These are phyloP conservation scores for Cicer arietinum DNA, from an alignment of 306 rosid species.

Conservation along the genomic window DNA sequence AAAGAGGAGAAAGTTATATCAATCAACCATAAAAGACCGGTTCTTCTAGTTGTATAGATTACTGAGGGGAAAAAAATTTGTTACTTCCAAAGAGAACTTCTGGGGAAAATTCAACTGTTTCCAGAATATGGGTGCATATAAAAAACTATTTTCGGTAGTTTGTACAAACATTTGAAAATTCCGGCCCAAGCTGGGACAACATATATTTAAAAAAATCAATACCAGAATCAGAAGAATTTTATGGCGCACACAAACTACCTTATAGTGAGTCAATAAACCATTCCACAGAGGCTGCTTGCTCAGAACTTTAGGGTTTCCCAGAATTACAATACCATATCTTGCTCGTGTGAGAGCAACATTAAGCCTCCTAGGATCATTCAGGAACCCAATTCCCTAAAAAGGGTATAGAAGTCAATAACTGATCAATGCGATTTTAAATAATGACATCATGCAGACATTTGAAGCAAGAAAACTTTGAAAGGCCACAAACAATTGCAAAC, in stretches of 20 bases:
- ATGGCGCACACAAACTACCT: slow-evolving; percentile 59
- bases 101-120: background rate
- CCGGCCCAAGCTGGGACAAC: slow-evolving; percentile 8
- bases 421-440: slow-evolving; percentile 18
- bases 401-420: slow-evolving; percentile 37
- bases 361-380: slow-evolving; percentile 97
- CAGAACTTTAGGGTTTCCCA: slow-evolving; percentile 97
- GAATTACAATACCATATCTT: slow-evolving; percentile 96
- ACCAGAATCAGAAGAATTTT: background rate
- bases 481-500: background rate
- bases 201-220: slow-evolving; percentile 16
- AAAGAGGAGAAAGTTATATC: background rate
- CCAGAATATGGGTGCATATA: slow-evolving; percentile 9
- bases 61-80: background rate
- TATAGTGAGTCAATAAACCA: slow-evolving; percentile 93
- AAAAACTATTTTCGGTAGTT: background rate
- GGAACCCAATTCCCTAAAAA: slow-evolving; percentile 92
- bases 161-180: slow-evolving; percentile 19
- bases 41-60: background rate
- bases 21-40: slow-evolving; percentile 6
- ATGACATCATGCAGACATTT: background rate
- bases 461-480: slow-evolving; percentile 4
- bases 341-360: slow-evolving; percentile 99
- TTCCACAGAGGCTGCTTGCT: slow-evolving; percentile 99
- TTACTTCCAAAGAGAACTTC: background rate